phyloP scores from a whole-genome alignment of 2,329 filamentous ascomycete genomes.

The Mollisiaceae sp. region DNA sequence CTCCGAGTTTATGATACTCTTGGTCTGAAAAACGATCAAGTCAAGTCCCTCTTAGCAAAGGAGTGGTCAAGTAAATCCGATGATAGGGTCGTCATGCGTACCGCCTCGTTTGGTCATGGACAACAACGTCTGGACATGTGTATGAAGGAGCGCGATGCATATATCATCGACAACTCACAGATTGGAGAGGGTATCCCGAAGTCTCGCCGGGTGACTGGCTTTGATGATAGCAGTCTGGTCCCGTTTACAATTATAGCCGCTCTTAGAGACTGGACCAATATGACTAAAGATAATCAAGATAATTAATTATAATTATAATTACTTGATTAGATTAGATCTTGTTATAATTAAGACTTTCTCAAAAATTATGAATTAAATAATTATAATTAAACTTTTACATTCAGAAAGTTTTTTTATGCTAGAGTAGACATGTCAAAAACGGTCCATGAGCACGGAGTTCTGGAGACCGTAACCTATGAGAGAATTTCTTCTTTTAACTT shows the following conservation, averaged over 20 bases:
- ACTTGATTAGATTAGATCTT: no score
- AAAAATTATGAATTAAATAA: no score
- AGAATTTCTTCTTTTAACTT: no score
- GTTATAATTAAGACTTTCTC: no score
- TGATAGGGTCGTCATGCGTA: conserved; percentile 23
- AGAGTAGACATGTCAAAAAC: no score
- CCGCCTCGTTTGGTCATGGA: conserved; percentile 23
- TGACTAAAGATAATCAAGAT: no score
- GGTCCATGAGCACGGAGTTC: no score
- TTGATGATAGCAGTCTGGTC: conserved; percentile 12
- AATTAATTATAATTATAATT: no score
- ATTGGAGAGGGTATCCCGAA: background rate
- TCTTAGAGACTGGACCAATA: background rate
- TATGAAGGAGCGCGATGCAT: conserved; percentile 9
- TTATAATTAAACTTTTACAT: no score
- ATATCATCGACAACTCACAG: background rate
- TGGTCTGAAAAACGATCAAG: background rate
- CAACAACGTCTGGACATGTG: conserved; percentile 22
- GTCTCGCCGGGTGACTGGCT: background rate
- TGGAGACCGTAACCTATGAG: no score
- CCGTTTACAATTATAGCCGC: conserved; percentile 21
- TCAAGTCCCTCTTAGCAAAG: background rate
- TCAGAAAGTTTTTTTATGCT: no score
- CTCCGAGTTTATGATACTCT: conserved; percentile 18
- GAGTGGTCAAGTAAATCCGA: conserved; percentile 16